Evolutionary conservation across 2,329 filamentous ascomycete species (phyloP).

Genomic region (Knufia petricola): DNA sequence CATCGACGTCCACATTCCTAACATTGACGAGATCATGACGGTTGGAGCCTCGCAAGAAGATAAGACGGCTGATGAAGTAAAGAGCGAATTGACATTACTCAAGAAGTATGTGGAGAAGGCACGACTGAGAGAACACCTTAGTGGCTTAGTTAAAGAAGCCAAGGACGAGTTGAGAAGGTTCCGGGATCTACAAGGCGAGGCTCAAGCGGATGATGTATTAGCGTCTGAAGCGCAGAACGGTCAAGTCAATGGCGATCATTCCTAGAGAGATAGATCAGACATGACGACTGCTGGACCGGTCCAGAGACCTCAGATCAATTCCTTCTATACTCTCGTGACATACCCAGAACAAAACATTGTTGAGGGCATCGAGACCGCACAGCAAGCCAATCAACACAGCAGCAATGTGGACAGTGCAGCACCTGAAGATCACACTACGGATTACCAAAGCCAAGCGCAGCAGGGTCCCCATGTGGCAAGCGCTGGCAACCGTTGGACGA

Average conservation of each 20-base stretch:
- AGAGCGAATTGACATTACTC: constrained; percentile 29
- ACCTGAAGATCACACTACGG: background rate
- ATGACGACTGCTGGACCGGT: background rate
- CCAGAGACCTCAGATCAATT: background rate
- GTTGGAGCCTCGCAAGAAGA: constrained; percentile 1
- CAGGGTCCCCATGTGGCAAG: too few species aligned
- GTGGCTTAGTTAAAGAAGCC: constrained; percentile 18
- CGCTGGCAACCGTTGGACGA: background rate
- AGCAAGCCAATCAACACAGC: background rate
- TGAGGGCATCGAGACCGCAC: background rate
- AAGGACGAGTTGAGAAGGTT: constrained; percentile 10
- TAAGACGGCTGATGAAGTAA: constrained; percentile 18
- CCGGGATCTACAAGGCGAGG: constrained; percentile 2
- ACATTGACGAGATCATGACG: background rate
- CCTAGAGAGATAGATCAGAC: constrained; percentile 4
- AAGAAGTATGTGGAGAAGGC: constrained; percentile 28
- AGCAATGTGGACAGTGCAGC: background rate
- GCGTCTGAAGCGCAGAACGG: background rate
- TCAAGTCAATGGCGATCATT: constrained; percentile 2
- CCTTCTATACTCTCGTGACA: background rate
- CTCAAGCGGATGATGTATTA: background rate
- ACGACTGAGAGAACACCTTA: constrained; percentile 19
- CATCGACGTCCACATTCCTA: constrained; percentile 2
- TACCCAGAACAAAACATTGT: background rate
- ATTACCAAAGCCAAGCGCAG: too few species aligned